Conservation (phyloP, 2,329 filamentous ascomycete genomes). For the Epichloe gansuensis region DNA sequence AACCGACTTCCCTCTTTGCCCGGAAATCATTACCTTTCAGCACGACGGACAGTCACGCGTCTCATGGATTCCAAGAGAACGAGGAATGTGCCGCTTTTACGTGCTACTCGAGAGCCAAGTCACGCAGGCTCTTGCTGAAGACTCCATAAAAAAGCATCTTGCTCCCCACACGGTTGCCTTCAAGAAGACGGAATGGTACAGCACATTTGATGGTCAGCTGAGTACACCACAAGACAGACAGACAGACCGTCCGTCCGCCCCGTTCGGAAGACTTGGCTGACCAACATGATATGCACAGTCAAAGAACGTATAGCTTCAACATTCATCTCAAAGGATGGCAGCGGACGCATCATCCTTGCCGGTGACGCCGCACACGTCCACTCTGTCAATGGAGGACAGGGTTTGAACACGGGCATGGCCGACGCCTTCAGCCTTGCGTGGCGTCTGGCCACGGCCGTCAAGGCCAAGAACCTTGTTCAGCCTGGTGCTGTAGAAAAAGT, state of each 20-base stretch:
- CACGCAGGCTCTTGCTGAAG: conserved; percentile 24
- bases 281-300: conserved; percentile 14
- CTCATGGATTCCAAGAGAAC: conserved; percentile 35
- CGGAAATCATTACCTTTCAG: conserved; percentile 36
- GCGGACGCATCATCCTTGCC: conserved; percentile 35
- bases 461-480: conserved; percentile 10
- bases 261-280: not conserved
- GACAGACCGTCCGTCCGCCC: not conserved
- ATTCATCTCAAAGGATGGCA: conserved; percentile 25
- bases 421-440: conserved; percentile 43
- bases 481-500: conserved; percentile 14
- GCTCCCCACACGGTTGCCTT: conserved; percentile 30
- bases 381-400: conserved; percentile 42
- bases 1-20: conserved; percentile 32
- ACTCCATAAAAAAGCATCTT: conserved; percentile 30
- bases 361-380: conserved; percentile 47
- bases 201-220: conserved; percentile 31
- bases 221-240: conserved; percentile 8
- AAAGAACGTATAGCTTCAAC: conserved; percentile 27
- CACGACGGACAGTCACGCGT: conserved; percentile 31
- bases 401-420: conserved; percentile 44
- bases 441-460: conserved; percentile 28
- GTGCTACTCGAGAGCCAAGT: conserved; percentile 33
- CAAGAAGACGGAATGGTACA: conserved; percentile 34
- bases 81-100: conserved; percentile 34